Evolutionary conservation across 768 basidiomycete species (phyloP), one percentile per base, ranked within the genome.

Genomic region (Kwoniella sp.): DNA sequence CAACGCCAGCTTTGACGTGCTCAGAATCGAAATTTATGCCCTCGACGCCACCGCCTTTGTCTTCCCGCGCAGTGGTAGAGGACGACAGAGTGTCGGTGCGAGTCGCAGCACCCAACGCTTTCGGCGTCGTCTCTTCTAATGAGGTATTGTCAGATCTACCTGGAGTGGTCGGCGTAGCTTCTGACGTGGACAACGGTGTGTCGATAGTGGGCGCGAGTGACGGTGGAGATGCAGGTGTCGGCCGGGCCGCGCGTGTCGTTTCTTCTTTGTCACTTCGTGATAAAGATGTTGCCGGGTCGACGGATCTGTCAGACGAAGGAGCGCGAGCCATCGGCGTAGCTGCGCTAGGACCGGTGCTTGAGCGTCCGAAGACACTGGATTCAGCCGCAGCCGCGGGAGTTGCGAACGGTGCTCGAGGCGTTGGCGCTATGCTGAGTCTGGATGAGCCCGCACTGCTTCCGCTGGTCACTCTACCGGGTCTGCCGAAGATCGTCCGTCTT

Each of bases 401-500:
- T 8, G 15, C 41, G 13, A 54, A 45, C 20, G 51, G 30, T 28
- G 37, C 56, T 25, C 30, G 47, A 26, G 55, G 23, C 20, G 47
- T 56, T 56, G 38, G 13, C 22, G 31, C 48, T 12, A 34, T 13
- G 15, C 22, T 25, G 29, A 56, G 29, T 20, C 30, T 34, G n/a
- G 28, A 50, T 26, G 59, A 53, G 20, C 30, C 50, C 25, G 48
- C 28, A n/a, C 47, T 28, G 37, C 47, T 61, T 20, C n/a, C 22
- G 48, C 60, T 56, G 25, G 54, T 23, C 4, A 47, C 26, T 26
- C 34, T 58, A 60, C 56, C 47, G 4, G 61, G 45, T 38, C 67
- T 68, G 20, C 67, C 67, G 38, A 68, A 68, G 34, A 68, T 68
- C 23, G 56, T 63, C 59, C 67, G 59, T 38, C 52, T 63, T 13